Evolutionary conservation across 306 rosid species (phyloP).

Genomic region (Amphicarpaea edgeworthii): DNA sequence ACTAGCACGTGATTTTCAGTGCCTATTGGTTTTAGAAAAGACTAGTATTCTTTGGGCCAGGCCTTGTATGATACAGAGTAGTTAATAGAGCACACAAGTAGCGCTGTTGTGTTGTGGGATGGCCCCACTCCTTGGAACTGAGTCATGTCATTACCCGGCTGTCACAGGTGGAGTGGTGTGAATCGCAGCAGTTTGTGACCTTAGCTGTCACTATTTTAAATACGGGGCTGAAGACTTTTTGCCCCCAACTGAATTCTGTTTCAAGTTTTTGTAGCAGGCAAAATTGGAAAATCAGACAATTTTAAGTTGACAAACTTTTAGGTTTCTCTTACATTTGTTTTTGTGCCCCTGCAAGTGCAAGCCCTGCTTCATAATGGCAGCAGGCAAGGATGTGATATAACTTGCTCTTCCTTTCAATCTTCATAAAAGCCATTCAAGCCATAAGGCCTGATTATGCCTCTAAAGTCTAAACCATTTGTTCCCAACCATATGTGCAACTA

Average conservation of each 20-base stretch:
- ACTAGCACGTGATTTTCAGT: slow-evolving; percentile 13
- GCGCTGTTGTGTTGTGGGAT: background rate
- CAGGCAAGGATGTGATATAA: slow-evolving; percentile 2
- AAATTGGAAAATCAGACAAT: background rate
- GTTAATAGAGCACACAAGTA: background rate
- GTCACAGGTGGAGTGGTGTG: background rate
- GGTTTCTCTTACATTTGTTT: background rate
- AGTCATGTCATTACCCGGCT: background rate
- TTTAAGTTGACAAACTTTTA: background rate
- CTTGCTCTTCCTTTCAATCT: slow-evolving; percentile 19
- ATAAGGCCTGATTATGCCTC: slow-evolving; percentile 20
- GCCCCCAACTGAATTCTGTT: background rate
- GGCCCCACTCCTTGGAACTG: background rate
- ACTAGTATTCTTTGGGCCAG: slow-evolving; percentile 25
- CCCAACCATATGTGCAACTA: background rate
- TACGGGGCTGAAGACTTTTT: background rate
- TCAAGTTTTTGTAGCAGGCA: background rate
- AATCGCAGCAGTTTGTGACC: background rate
- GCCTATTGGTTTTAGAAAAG: background rate
- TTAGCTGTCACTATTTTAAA: background rate
- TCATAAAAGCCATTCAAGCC: slow-evolving; percentile 2
- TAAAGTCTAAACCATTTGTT: background rate
- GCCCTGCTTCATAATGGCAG: background rate
- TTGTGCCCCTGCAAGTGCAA: background rate
- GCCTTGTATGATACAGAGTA: slow-evolving; percentile 11